Percentiles rank a stretch among this genome's conserved stretches.
Conservation (phyloP, 441 rosid genomes). For the Jatropha multifida region DNA sequence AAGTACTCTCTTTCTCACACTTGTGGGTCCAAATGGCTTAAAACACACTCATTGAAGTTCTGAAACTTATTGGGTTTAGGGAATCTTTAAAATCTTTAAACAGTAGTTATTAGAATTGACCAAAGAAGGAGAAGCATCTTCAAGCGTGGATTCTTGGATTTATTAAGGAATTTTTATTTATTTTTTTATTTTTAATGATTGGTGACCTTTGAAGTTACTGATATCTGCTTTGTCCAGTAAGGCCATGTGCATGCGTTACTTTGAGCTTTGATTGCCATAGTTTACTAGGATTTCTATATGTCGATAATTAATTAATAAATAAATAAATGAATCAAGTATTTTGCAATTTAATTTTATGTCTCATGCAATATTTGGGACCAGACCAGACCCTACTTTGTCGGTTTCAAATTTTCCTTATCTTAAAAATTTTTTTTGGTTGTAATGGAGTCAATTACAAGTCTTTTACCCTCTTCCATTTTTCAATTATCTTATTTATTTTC, state of each 20-base stretch:
- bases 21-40: conserved; percentile 62
- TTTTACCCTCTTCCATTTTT: neutral
- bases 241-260: conserved; percentile 42
- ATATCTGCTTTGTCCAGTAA: conserved; percentile 35
- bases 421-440: neutral
- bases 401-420: neutral
- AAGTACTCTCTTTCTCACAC: neutral
- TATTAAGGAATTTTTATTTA: neutral
- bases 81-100: conserved; percentile 24
- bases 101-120: conserved; percentile 12
- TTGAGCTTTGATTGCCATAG: neutral
- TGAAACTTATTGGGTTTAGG: conserved; percentile 22
- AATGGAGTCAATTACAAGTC: neutral
- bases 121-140: neutral
- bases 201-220: conserved; percentile 22
- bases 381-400: conserved; percentile 13
- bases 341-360: neutral
- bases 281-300: neutral
- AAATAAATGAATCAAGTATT: neutral
- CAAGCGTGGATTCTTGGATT: neutral
- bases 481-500: neutral
- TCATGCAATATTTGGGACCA: neutral
- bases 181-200: neutral
- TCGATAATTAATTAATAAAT: no score
- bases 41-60: conserved; percentile 62